Evolutionary conservation across 768 basidiomycete genomes (phyloP).

Genomic region (Boletus sensibilis): DNA sequence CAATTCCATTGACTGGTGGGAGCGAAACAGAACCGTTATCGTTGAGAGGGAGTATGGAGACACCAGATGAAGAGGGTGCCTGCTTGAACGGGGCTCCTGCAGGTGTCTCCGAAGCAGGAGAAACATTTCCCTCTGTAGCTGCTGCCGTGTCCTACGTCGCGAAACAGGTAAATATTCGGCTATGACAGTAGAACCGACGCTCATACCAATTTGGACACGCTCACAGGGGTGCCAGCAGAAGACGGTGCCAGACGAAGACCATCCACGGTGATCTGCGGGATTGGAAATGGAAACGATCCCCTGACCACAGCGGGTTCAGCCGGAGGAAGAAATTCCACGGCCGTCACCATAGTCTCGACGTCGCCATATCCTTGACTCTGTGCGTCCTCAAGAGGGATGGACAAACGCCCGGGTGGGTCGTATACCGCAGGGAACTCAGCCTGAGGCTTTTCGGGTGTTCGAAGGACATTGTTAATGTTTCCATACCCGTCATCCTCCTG

Average conservation of each 20-base stretch:
- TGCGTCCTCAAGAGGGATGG: slow-evolving; percentile 10
- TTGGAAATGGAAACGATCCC: slow-evolving; percentile 11
- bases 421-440: background rate
- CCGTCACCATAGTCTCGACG: slow-evolving; percentile 26
- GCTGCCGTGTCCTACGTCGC: slow-evolving; percentile 21
- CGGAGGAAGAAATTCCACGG: slow-evolving; percentile 21
- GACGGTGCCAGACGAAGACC: slow-evolving; percentile 13
- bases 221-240: slow-evolving; percentile 37
- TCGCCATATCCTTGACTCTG: slow-evolving; percentile 5
- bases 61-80: slow-evolving; percentile 12
- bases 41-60: slow-evolving; percentile 40
- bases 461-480: slow-evolving; percentile 69
- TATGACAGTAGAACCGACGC: background rate
- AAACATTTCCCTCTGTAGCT: slow-evolving; percentile 19
- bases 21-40: slow-evolving; percentile 27
- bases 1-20: slow-evolving; percentile 10
- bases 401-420: slow-evolving; percentile 11
- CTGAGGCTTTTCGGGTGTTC: slow-evolving; percentile 47
- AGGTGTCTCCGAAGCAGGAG: slow-evolving; percentile 2
- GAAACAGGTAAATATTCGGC: background rate
- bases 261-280: slow-evolving; percentile 21
- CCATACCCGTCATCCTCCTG: slow-evolving; percentile 62
- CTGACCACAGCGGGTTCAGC: slow-evolving; percentile 8
- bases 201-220: slow-evolving; percentile 20
- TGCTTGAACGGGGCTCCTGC: background rate